A percentile compares a stretch with the other conserved stretches of the same genome.
Conservation (phyloP, 306 rosid genomes). For the Luffa acutangula region DNA sequence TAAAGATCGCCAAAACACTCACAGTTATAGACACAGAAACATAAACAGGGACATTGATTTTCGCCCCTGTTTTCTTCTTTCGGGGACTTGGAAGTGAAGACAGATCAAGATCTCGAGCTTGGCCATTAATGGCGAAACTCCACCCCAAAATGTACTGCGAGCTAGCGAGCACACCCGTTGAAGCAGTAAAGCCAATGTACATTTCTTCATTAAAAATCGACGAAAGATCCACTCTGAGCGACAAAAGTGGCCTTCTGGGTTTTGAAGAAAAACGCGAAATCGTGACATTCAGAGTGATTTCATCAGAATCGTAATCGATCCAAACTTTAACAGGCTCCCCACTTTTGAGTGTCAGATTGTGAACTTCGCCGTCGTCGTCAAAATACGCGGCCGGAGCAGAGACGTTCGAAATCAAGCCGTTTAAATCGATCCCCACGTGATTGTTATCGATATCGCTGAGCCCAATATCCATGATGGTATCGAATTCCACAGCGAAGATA, state of each 20-base stretch:
- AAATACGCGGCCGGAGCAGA: conserved; percentile 2
- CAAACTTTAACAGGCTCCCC: conserved; percentile 2
- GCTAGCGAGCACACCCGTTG: neutral
- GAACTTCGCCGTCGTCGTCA: neutral
- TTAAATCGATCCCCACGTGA: conserved; percentile 17
- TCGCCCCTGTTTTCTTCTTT: neutral
- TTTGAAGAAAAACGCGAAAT: neutral
- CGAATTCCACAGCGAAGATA: conserved; percentile 17
- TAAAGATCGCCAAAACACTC: neutral
- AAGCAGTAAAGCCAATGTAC: conserved; percentile 12
- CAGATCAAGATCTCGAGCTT: conserved; percentile 1
- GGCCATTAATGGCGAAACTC: conserved; percentile 16
- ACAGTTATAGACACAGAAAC: neutral
- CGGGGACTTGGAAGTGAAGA: neutral
- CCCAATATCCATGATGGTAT: neutral
- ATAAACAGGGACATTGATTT: neutral
- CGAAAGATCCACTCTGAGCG: neutral
- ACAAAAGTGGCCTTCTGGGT: conserved; percentile 9
- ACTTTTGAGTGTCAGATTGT: neutral
- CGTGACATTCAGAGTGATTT: neutral
- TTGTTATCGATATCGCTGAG: conserved; percentile 3
- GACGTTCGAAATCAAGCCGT: neutral
- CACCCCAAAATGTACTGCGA: conserved; percentile 7
- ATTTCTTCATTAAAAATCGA: neutral
- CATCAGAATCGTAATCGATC: conserved; percentile 9